Evolutionary conservation across 164 flowering plant genomes (phyloP).

Genomic region (Liquidambar formosana): DNA sequence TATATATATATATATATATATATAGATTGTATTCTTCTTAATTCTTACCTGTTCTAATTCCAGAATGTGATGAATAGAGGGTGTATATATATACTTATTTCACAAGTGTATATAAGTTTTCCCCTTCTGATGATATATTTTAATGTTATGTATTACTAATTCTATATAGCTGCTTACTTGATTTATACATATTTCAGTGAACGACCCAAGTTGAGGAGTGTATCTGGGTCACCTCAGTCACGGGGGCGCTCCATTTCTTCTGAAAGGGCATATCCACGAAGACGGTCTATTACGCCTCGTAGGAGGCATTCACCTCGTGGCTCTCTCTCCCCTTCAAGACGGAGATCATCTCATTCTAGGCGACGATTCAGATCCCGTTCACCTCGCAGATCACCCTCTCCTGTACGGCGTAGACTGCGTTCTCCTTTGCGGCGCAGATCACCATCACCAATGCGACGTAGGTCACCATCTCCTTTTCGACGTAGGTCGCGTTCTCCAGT

Average conservation of each 20-base stretch:
- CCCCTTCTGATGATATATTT: neutral
- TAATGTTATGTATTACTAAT: too few relatives aligned
- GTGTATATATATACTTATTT: too few relatives aligned
- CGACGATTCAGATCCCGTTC: slow-evolving; percentile 47
- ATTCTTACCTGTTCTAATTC: neutral
- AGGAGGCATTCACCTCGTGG: slow-evolving; percentile 40
- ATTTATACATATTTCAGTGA: slow-evolving; percentile 28
- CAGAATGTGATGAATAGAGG: neutral
- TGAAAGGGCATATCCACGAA: slow-evolving; percentile 38
- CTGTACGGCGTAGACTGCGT: slow-evolving; percentile 23
- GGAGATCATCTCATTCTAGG: slow-evolving; percentile 24
- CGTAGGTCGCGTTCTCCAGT: slow-evolving; percentile 28
- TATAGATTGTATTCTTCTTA: too few relatives aligned
- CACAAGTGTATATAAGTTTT: neutral
- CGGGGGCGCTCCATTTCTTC: slow-evolving; percentile 53
- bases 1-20: too few relatives aligned
- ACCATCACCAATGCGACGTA: slow-evolving; percentile 26
- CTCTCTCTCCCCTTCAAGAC: slow-evolving; percentile 26
- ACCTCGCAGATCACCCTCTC: slow-evolving; percentile 41
- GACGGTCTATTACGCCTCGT: slow-evolving; percentile 59
- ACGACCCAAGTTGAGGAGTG: slow-evolving; percentile 56
- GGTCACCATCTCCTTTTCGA: slow-evolving; percentile 13
- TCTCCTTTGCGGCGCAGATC: slow-evolving; percentile 31
- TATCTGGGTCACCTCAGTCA: slow-evolving; percentile 59
- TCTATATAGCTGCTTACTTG: neutral